phyloP scores from a whole-genome alignment of 176 grass and related monocot genomes.

The Zoysia japonica region DNA sequence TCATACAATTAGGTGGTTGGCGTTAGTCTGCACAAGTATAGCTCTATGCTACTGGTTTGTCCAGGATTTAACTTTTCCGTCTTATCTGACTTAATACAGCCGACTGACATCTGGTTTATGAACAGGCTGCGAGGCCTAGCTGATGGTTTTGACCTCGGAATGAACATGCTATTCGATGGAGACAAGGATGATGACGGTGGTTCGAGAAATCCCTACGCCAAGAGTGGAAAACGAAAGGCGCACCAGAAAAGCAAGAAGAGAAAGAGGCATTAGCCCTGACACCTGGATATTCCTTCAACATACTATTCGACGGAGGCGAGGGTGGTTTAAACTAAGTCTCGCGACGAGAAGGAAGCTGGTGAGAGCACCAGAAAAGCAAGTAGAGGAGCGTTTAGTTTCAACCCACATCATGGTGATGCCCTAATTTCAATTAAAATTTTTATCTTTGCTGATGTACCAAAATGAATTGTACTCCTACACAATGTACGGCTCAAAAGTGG shows the following conservation, averaged over 20 bases:
- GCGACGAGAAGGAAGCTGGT: neutral
- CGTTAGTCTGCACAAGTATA: neutral
- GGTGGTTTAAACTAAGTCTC: slow-evolving; percentile 1
- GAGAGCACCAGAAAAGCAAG: slow-evolving; percentile 30
- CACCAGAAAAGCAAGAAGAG: slow-evolving; percentile 49
- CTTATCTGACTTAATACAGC: neutral
- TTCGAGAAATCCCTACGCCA: neutral
- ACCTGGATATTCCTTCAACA: neutral
- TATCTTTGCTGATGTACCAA: neutral
- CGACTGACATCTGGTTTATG: neutral
- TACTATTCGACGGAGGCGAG: neutral
- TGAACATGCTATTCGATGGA: slow-evolving; percentile 42
- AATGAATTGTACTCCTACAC: neutral
- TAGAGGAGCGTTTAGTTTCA: slow-evolving; percentile 23
- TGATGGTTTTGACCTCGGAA: slow-evolving; percentile 44
- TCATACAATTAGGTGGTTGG: neutral
- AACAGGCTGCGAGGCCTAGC: slow-evolving; percentile 43
- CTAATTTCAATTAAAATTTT: slow-evolving; percentile 1
- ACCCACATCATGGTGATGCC: neutral
- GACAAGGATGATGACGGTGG: slow-evolving; percentile 34
- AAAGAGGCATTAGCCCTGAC: slow-evolving; percentile 36
- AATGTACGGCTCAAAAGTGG: neutral
- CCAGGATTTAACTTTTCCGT: neutral
- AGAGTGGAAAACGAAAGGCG: slow-evolving; percentile 22
- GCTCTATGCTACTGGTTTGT: neutral